These are phyloP conservation scores for Kluyveromyces sp. DNA, from an alignment of 1,139 yeast genomes.

Conservation along the genomic window DNA sequence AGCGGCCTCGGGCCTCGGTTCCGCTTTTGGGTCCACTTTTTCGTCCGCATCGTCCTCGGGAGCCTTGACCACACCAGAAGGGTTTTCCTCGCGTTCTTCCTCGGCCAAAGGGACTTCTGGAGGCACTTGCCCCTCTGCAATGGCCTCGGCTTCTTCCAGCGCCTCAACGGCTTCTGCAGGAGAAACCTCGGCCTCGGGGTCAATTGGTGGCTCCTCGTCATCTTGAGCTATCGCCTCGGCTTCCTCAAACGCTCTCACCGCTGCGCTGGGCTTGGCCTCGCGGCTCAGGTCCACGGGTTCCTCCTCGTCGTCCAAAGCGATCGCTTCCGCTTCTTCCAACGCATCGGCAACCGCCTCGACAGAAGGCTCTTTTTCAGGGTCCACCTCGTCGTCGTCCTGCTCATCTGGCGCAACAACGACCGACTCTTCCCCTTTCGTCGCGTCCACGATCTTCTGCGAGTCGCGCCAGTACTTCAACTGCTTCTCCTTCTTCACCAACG, in stretches of 20 bases:
- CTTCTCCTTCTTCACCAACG: conserved; percentile 22
- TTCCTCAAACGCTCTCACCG: conserved; percentile 2
- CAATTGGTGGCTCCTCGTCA: conserved; percentile 8
- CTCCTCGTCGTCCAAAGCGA: conserved; percentile 2
- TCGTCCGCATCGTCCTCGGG: conserved; percentile 8
- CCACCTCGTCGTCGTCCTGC: conserved; percentile 2
- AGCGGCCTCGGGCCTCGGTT: conserved; percentile 4
- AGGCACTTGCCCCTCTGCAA: conserved; percentile 3
- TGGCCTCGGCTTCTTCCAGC: conserved; percentile 8
- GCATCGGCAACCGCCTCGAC: background rate
- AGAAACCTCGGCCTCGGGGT: conserved; percentile 6
- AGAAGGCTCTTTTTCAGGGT: conserved; percentile 1
- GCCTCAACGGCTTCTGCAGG: conserved; percentile 11
- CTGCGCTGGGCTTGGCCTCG: conserved; percentile 5
- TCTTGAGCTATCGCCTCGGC: conserved; percentile 6
- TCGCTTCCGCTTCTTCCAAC: conserved; percentile 1
- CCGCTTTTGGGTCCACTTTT: background rate
- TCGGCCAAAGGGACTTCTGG: conserved; percentile 2
- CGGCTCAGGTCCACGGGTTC: conserved; percentile 1
- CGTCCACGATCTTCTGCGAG: conserved; percentile 21
- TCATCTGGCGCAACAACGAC: conserved; percentile 2
- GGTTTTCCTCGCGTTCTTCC: conserved; percentile 6
- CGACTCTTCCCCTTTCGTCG: conserved; percentile 2
- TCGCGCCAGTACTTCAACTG: conserved; percentile 19
- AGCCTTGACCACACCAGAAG: conserved; percentile 1